These are phyloP conservation scores for Bocquillonia castaneifolia DNA, from an alignment of 441 rosid genomes.

Conservation along the genomic window DNA sequence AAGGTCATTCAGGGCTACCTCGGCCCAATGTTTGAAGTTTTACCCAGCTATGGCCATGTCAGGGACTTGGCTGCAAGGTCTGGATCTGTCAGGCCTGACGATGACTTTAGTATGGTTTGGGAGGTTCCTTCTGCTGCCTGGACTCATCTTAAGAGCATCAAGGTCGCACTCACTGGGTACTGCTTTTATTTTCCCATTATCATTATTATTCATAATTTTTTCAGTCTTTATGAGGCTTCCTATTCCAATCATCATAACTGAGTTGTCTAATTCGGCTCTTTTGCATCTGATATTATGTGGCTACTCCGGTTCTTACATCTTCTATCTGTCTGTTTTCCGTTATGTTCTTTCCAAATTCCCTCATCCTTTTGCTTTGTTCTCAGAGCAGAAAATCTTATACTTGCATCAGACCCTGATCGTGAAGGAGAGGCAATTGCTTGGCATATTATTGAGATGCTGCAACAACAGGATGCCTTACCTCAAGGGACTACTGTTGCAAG, in stretches of 20 bases:
- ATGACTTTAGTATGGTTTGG: constrained; percentile 98
- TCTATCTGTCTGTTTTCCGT: constrained; percentile 9
- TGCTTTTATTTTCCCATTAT: constrained; percentile 17
- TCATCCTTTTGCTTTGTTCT: constrained; percentile 39
- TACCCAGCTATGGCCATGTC: constrained; percentile 95
- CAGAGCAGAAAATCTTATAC: constrained; percentile 95
- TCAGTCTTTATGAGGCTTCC: neutral
- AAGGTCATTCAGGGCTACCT: constrained; percentile 91
- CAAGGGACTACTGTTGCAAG: constrained; percentile 70
- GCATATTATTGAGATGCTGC: constrained; percentile 98
- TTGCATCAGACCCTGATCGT: constrained; percentile 99
- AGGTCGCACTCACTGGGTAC: constrained; percentile 81
- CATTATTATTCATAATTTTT: constrained; percentile 6
- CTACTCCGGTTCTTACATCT: constrained; percentile 15
- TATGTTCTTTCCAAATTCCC: constrained; percentile 31
- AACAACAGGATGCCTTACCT: constrained; percentile 82
- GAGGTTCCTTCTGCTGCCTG: constrained; percentile 96
- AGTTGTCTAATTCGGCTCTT: neutral
- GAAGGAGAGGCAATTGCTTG: constrained; percentile 99
- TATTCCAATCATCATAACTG: neutral
- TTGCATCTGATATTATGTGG: constrained; percentile 9
- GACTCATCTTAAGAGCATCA: constrained; percentile 96
- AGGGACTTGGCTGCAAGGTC: constrained; percentile 97
- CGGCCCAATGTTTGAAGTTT: constrained; percentile 80
- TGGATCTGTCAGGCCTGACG: constrained; percentile 96